Percentiles rank a stretch among this genome's conserved stretches.
phyloP scores from a whole-genome alignment of 176 grass and related monocot genomes.

The Avena sativa region DNA sequence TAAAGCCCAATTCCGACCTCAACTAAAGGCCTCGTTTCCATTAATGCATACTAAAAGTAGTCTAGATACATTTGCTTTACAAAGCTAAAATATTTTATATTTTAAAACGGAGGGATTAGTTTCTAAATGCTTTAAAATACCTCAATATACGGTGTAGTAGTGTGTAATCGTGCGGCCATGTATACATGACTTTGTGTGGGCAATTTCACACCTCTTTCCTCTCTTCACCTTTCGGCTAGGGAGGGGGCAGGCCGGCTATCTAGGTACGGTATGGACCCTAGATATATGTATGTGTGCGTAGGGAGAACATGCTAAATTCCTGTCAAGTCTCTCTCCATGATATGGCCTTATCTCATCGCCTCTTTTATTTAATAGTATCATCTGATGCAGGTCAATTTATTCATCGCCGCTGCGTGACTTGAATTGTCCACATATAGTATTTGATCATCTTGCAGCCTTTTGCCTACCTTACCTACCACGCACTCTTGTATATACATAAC shows the following conservation, averaged over 20 bases:
- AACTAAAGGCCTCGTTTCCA: too few relatives aligned
- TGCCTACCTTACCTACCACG: conserved; percentile 1
- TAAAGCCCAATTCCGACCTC: too few relatives aligned
- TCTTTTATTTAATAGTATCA: conserved; percentile 41
- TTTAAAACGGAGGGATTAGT: too few relatives aligned
- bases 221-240: conserved; percentile 34
- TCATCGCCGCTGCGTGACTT: conserved; percentile 12
- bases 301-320: conserved; percentile 58
- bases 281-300: conserved; percentile 23
- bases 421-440: conserved; percentile 31
- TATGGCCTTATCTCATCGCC: conserved; percentile 66
- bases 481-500: neutral
- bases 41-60: too few relatives aligned
- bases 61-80: too few relatives aligned
- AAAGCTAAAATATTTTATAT: too few relatives aligned
- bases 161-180: neutral
- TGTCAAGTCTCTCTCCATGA: conserved; percentile 66
- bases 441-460: conserved; percentile 33
- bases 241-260: neutral
- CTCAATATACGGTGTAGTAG: neutral
- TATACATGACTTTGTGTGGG: neutral
- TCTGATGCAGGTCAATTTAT: conserved; percentile 26
- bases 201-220: conserved; percentile 14
- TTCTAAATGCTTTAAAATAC: neutral
- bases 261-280: conserved; percentile 53